Evolutionary conservation across 164 flowering plant genomes (phyloP), one percentile per base, ranked within the genome.

Genomic region (Cinnamomum micranthum): DNA sequence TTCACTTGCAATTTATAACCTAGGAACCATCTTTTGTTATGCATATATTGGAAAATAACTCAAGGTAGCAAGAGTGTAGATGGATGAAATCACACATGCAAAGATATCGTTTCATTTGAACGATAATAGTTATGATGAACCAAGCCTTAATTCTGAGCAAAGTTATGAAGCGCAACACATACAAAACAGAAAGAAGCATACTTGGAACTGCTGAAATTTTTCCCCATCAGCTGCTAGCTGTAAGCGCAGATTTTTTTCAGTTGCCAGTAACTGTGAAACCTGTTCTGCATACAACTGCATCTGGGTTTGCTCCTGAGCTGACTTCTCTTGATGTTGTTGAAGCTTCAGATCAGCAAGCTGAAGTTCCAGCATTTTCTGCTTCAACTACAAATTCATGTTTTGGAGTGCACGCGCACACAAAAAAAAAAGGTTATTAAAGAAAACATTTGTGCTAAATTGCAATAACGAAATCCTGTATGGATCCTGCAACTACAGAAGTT

Each of bases 121-220:
- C 1, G 15, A 65, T 4, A 65, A 65, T 7, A 25, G 15, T 52
- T 2, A 55, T 25, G 31, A 70, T 51, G 33, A 50, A 72, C 58
- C 10, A n/a, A 28, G 7, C 12, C 15, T 65, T 35, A 28, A 31
- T 22, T 20, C 28, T 47, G 50, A 66, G 52, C 10, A 27, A 71
- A 41, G 14, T 31, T 4, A 23, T 19, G 65, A 69, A 31, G 5
- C 11, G 35, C 65, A 41, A 15, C 63, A 35, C 19, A 55, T 20
- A 63, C 15, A 19, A 35, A 50, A 72, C 77, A n/a, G 66, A 52
- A 79, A 59, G 12, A 33, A 74, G 25, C 65, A 31, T 68, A 92
- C 98, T 89, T 93, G 98, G 78, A 95, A 93, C 72, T 95, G 99
- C 76, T 93, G 95, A 77, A 95, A 95, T 69, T 92, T 95, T 82